Evolutionary conservation across 208 protist genomes (phyloP).

Genomic region (Angomonas desouzai): DNA sequence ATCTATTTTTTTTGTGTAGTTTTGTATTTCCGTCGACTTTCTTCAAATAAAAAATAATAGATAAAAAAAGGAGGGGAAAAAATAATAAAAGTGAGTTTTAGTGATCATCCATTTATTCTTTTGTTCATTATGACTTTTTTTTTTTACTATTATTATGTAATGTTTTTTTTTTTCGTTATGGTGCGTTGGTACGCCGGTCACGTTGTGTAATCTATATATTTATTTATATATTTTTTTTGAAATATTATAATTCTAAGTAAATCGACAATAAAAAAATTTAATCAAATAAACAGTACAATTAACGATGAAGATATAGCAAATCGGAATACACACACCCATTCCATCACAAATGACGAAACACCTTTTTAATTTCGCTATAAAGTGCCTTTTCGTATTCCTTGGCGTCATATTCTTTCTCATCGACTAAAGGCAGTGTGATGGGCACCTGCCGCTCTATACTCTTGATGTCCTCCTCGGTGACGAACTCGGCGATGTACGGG

Average conservation of each 20-base stretch:
- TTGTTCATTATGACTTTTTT: too few species aligned
- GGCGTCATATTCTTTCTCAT: slow-evolving; percentile 55
- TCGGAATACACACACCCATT: too few species aligned
- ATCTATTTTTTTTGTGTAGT: slow-evolving; percentile 4
- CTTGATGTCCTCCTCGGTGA: slow-evolving; percentile 40
- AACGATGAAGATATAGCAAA: too few species aligned
- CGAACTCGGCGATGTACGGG: slow-evolving; percentile 80
- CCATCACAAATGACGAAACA: slow-evolving; percentile 23
- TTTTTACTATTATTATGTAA: too few species aligned
- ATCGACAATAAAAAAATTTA: too few species aligned
- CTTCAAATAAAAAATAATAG: too few species aligned
- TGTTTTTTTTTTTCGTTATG: slow-evolving; percentile 2
- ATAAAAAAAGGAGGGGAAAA: too few species aligned
- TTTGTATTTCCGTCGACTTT: too few species aligned
- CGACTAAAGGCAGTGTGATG: slow-evolving; percentile 57
- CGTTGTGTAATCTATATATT: neutral
- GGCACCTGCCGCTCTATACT: slow-evolving; percentile 30
- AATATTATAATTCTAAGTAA: too few species aligned
- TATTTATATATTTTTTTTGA: neutral
- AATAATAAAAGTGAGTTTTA: too few species aligned
- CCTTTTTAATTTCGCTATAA: slow-evolving; percentile 49
- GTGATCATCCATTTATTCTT: too few species aligned
- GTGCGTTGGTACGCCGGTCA: neutral
- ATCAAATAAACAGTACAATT: neutral
- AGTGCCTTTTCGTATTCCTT: slow-evolving; percentile 70